These are phyloP conservation scores for Singerocomus inundabilis DNA, from an alignment of 1,284 basidiomycete genomes.

Conservation along the genomic window DNA sequence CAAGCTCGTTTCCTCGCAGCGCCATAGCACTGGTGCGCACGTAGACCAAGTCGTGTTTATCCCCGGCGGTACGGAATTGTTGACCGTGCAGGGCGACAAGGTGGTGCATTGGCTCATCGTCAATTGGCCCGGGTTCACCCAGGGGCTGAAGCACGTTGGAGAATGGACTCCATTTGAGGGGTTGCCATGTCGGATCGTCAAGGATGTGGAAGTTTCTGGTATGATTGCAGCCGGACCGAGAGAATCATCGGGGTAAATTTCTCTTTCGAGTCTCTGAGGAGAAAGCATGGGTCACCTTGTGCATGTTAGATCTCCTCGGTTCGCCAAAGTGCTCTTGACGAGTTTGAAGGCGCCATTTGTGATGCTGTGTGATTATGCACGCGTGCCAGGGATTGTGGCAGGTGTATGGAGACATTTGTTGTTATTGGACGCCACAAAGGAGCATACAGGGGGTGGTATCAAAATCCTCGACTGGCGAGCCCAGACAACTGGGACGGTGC, in stretches of 20 bases:
- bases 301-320: conserved; percentile 12
- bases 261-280: not conserved
- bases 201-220: conserved; percentile 16
- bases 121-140: conserved; percentile 11
- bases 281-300: conserved; percentile 1
- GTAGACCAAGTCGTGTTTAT: conserved; percentile 32
- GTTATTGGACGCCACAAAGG: conserved; percentile 24
- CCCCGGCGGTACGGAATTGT: conserved; percentile 24
- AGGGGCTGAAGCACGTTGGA: conserved; percentile 18
- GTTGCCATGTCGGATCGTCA: conserved; percentile 23
- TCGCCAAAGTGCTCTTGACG: conserved; percentile 21
- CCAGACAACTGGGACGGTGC: conserved; percentile 22
- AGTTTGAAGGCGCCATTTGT: conserved; percentile 21
- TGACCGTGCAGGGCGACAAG: conserved; percentile 30
- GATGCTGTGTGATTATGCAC: conserved; percentile 23
- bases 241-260: conserved; percentile 10
- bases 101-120: conserved; percentile 26
- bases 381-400: conserved; percentile 20
- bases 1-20: conserved; percentile 8
- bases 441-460: conserved; percentile 21
- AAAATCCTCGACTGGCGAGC: conserved; percentile 30
- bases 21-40: not conserved
- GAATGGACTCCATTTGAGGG: conserved; percentile 20
- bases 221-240: conserved; percentile 23
- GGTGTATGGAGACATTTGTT: conserved; percentile 29